Evolutionary conservation across 2,329 filamentous ascomycete genomes (phyloP).

Genomic region (Diplodia sapinea): DNA sequence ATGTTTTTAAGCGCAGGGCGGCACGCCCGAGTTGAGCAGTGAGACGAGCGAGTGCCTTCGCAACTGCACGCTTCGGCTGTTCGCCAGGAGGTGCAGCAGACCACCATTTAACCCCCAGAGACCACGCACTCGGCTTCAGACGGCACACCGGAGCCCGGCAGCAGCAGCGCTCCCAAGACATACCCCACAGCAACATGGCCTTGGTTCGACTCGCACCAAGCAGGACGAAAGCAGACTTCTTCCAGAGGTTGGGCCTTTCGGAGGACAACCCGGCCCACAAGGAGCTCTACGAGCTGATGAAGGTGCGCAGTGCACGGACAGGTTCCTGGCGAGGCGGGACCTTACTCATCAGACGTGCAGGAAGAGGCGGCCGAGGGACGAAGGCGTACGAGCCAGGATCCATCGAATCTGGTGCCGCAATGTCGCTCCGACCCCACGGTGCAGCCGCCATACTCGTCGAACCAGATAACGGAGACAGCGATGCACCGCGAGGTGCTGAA

Average conservation of each 20-base stretch:
- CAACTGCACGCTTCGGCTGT: slow-evolving; percentile 20
- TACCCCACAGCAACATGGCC: slow-evolving; percentile 23
- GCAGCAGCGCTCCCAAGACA: slow-evolving; percentile 20
- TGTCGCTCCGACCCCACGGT: slow-evolving; percentile 43
- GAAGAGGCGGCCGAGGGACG: slow-evolving; percentile 52
- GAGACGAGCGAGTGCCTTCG: slow-evolving; percentile 18
- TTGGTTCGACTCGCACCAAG: slow-evolving; percentile 30
- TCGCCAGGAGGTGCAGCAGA: slow-evolving; percentile 18
- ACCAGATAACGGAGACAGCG: slow-evolving; percentile 56
- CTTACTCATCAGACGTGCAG: slow-evolving; percentile 39
- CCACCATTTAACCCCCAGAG: slow-evolving; percentile 10
- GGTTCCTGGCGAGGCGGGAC: slow-evolving; percentile 5
- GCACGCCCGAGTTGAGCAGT: slow-evolving; percentile 8
- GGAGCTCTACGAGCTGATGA: slow-evolving; percentile 52
- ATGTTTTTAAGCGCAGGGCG: slow-evolving; percentile 15
- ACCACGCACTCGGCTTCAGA: slow-evolving; percentile 9
- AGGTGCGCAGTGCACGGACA: slow-evolving; percentile 43
- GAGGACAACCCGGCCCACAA: slow-evolving; percentile 46
- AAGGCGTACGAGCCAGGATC: slow-evolving; percentile 49
- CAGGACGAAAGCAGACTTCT: slow-evolving; percentile 47
- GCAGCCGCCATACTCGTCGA: slow-evolving; percentile 52
- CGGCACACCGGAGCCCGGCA: slow-evolving; percentile 1
- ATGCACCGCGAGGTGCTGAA: slow-evolving; percentile 53
- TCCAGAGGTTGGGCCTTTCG: slow-evolving; percentile 50
- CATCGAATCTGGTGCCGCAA: slow-evolving; percentile 48